Conservation (phyloP, 768 basidiomycete genomes). For the Suillus americanus region DNA sequence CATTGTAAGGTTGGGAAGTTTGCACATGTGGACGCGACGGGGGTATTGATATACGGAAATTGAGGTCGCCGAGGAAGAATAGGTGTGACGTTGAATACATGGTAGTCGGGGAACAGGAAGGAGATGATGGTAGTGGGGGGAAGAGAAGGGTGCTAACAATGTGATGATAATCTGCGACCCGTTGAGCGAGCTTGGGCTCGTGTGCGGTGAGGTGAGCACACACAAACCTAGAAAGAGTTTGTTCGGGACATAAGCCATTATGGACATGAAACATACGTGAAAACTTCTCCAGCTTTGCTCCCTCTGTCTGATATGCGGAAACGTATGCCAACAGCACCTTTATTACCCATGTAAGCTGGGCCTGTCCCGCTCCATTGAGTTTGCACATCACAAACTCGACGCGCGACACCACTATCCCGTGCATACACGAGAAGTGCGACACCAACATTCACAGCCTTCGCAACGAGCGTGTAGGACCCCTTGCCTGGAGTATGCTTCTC, state of each 20-base stretch:
- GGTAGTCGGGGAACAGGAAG: slow-evolving; percentile 45
- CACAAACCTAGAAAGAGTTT: slow-evolving; percentile 64
- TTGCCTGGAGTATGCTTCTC: slow-evolving; percentile 69
- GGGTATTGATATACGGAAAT: slow-evolving; percentile 80
- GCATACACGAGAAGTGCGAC: slow-evolving; percentile 88
- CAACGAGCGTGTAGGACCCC: slow-evolving; percentile 75
- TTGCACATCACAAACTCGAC: slow-evolving; percentile 62
- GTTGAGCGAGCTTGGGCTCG: slow-evolving; percentile 56
- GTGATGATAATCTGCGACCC: slow-evolving; percentile 77
- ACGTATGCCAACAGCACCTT: slow-evolving; percentile 88
- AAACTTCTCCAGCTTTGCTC: slow-evolving; percentile 65
- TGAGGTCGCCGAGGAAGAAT: slow-evolving; percentile 92
- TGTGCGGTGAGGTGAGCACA: slow-evolving; percentile 91
- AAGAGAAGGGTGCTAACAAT: slow-evolving; percentile 85
- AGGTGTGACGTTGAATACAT: slow-evolving; percentile 87
- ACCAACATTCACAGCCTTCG: slow-evolving; percentile 81
- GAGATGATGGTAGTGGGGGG: slow-evolving; percentile 44
- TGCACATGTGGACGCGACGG: slow-evolving; percentile 46
- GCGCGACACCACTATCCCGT: slow-evolving; percentile 63
- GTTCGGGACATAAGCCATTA: slow-evolving; percentile 1
- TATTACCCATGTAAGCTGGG: slow-evolving; percentile 85
- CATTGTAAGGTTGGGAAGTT: slow-evolving; percentile 34
- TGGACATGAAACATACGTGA: slow-evolving; percentile 60
- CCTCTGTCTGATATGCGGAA: slow-evolving; percentile 66
- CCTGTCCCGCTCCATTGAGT: slow-evolving; percentile 77